Conservation (phyloP, 1,284 basidiomycete species). For the Cryptococcus hybrid region DNA sequence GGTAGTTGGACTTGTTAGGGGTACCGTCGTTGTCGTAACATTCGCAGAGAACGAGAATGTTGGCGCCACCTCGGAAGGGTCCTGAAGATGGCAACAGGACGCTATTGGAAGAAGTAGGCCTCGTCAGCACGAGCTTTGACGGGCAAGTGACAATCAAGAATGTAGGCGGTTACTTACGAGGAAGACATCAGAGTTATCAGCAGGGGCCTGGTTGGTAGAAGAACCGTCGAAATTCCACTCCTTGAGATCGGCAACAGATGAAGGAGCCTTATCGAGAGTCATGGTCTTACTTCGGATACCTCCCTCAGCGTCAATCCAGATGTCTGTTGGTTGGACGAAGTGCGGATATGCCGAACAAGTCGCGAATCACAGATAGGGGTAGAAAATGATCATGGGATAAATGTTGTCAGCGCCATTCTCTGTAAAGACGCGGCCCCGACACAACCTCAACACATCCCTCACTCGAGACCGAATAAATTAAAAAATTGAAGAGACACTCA, state of each 20-base stretch:
- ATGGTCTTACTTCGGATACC: conserved; percentile 94
- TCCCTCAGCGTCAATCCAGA: conserved; percentile 92
- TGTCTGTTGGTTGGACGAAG: conserved; percentile 57
- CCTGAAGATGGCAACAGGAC: conserved; percentile 96
- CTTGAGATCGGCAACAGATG: conserved; percentile 54
- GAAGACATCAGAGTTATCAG: conserved; percentile 94
- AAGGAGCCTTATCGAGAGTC: conserved; percentile 45
- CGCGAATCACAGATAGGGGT: not conserved
- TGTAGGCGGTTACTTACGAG: conserved; percentile 55
- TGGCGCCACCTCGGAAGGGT: conserved; percentile 98
- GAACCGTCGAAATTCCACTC: conserved; percentile 99
- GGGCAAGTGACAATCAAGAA: not conserved
- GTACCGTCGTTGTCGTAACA: conserved; percentile 99
- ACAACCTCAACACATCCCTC: too few relatives aligned
- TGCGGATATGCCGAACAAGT: not conserved
- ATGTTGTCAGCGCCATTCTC: not conserved
- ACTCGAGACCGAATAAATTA: not conserved
- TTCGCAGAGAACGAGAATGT: conserved; percentile 95
- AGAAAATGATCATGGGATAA: not conserved
- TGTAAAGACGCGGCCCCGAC: too few relatives aligned
- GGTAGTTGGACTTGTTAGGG: conserved; percentile 96
- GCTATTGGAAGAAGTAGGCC: conserved; percentile 42
- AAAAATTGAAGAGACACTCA: conserved; percentile 49
- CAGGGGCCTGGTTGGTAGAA: conserved; percentile 94
- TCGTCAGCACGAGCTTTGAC: not conserved